Conservation (phyloP, 2,329 filamentous ascomycete species). For the Pseudonectria buxi region DNA sequence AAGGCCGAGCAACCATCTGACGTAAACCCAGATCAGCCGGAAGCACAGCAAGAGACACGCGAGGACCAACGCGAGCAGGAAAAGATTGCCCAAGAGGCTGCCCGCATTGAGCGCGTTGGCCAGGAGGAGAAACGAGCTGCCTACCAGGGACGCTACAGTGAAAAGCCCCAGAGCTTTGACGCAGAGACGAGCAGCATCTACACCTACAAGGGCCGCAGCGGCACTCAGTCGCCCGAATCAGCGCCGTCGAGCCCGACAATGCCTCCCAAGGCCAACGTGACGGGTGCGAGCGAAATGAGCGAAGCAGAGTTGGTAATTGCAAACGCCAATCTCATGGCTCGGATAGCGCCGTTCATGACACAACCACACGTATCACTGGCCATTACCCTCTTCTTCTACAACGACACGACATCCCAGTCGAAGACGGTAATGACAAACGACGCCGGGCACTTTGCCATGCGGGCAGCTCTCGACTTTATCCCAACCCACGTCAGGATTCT, state of each 20-base stretch:
- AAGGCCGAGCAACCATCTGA: conserved; percentile 30
- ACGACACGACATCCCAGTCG: conserved; percentile 73
- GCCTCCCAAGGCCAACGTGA: conserved; percentile 29
- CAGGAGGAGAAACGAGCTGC: conserved; percentile 66
- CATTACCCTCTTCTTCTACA: conserved; percentile 93
- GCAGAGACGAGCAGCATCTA: conserved; percentile 26
- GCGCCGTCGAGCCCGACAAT: conserved; percentile 38
- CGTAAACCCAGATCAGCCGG: conserved; percentile 13
- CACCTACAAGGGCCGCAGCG: conserved; percentile 22
- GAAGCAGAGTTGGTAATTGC: conserved; percentile 70
- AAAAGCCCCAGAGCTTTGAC: conserved; percentile 46
- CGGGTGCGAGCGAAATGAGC: conserved; percentile 53
- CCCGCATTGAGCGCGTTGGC: conserved; percentile 66
- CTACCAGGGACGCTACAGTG: conserved; percentile 66
- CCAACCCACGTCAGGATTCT: conserved; percentile 85
- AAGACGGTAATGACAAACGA: conserved; percentile 80
- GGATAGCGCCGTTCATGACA: conserved; percentile 83
- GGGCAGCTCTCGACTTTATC: conserved; percentile 78
- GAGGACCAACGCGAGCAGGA: conserved; percentile 52
- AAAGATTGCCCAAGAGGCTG: conserved; percentile 66
- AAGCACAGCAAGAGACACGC: conserved; percentile 22
- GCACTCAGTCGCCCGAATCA: conserved; percentile 32
- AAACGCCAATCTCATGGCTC: conserved; percentile 81
- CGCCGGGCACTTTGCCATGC: conserved; percentile 76
- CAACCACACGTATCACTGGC: conserved; percentile 70